Evolutionary conservation across 2,329 filamentous ascomycete species (phyloP), one percentile per base, ranked within the genome.

Genomic region (Beauveria sp.): DNA sequence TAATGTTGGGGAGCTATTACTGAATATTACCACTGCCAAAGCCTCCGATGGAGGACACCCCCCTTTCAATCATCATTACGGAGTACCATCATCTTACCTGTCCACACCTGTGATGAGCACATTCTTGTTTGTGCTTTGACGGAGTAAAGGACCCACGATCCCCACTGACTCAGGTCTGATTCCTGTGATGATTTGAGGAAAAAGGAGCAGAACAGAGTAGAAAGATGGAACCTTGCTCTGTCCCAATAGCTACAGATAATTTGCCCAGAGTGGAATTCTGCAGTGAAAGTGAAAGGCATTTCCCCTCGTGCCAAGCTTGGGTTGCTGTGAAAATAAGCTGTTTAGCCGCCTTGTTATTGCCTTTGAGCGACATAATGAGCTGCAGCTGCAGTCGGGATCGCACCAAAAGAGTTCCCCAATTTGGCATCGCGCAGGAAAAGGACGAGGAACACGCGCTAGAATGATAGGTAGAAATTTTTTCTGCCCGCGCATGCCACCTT

Each of bases 41-140:
- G 44, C 22, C 20, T 22, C 12, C 24, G 22, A 47, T 16, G 34
- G 34, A 22, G 22, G 12, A 37, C 12, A 37, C 37, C 34, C 34
- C 22, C 12, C 22, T 52, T 20, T 5, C 37, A 22, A 37, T 22
- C 22, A 46, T 30, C 37, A 48, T 57, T 57, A 48, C 48, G 48
- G 47, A 20, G 26, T n/a, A 46, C 30, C 41, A 34, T 52, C 47
- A 59, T 52, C 34, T 59, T 52, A 51, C 37, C 20, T 26, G 37
- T 52, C 37, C 56, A 59, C 56, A 48, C 30, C 22, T 40, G 55
- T 58, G 55, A n/a, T 50, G 44, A 57, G 37, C 34, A 18, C 40
- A 44, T 59, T 59, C 37, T 44, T 59, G 56, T 59, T 37, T 37
- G 56, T 59, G 56, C 56, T 52, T 59, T 37, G 56, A 52, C 47